Percentiles rank a stretch among this genome's conserved stretches.
Conservation (phyloP, 129 eudicot species). For the Tanacetum coccineum region DNA sequence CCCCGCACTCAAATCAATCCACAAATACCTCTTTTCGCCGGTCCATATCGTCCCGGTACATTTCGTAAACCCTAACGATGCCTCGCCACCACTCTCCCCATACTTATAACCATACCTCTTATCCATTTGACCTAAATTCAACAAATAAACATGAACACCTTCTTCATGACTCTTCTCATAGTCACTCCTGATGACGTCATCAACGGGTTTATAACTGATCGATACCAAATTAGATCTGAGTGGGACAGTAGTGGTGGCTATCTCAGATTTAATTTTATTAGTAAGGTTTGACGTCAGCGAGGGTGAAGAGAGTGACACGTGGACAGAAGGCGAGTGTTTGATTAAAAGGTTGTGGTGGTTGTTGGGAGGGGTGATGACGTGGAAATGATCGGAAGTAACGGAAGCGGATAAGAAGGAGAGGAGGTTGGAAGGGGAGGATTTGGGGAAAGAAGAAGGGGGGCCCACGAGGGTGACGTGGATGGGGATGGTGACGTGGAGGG, state of each 20-base stretch:
- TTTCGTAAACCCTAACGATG: slow-evolving; percentile 54
- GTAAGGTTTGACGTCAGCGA: slow-evolving; percentile 35
- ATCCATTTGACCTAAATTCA: slow-evolving; percentile 43
- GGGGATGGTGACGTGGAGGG: slow-evolving; percentile 58
- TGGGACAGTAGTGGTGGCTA: slow-evolving; percentile 36
- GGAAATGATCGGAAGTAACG: slow-evolving; percentile 70
- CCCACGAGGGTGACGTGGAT: slow-evolving; percentile 69
- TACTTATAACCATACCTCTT: slow-evolving; percentile 74
- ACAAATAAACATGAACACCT: too few species aligned
- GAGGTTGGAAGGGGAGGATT: slow-evolving; percentile 49
- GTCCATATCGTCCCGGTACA: slow-evolving; percentile 81
- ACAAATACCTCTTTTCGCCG: slow-evolving; percentile 62
- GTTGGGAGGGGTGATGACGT: slow-evolving; percentile 59
- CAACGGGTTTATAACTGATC: slow-evolving; percentile 41
- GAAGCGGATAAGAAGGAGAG: slow-evolving; percentile 62
- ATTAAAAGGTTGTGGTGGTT: slow-evolving; percentile 45
- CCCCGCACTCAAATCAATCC: slow-evolving; percentile 94
- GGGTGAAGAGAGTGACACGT: slow-evolving; percentile 44
- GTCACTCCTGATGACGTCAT: slow-evolving; percentile 42
- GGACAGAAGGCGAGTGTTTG: slow-evolving; percentile 51
- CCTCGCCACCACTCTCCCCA: slow-evolving; percentile 50
- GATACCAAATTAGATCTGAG: slow-evolving; percentile 54
- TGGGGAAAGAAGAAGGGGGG: slow-evolving; percentile 37
- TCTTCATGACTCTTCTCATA: slow-evolving; percentile 19
- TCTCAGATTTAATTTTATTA: slow-evolving; percentile 34